Conservation (phyloP, 768 basidiomycete species). For the Serendipita indica region DNA sequence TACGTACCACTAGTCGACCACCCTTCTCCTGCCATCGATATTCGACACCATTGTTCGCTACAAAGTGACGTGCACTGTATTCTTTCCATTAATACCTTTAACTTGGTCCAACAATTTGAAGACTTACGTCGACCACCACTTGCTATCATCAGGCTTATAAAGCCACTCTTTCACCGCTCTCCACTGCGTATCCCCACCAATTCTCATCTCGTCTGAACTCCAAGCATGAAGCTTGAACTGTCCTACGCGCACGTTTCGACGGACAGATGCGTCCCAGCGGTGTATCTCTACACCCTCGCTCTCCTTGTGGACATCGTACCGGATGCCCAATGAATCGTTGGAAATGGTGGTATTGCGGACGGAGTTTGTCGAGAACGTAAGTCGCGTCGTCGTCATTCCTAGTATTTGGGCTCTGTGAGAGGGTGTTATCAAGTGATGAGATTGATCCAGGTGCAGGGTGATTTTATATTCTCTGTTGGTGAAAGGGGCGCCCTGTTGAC, state of each 20-base stretch:
- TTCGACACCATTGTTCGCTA: neutral
- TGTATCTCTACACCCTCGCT: neutral
- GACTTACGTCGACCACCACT: neutral
- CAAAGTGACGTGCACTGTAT: neutral
- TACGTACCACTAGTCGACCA: neutral
- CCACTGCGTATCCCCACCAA: neutral
- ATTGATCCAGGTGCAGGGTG: no score
- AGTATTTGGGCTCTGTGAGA: no score
- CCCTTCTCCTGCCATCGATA: neutral
- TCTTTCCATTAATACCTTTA: neutral
- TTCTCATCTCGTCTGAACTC: neutral
- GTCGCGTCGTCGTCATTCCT: neutral
- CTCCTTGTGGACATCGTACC: neutral
- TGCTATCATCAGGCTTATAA: neutral
- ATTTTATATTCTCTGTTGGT: no score
- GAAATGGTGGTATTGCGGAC: neutral
- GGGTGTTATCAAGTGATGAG: no score
- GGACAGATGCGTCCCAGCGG: neutral
- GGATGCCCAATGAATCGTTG: neutral
- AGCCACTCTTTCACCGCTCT: neutral
- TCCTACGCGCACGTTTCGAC: constrained; percentile 3
- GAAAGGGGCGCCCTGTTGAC: no score
- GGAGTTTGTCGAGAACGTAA: neutral
- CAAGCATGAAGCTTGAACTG: neutral
- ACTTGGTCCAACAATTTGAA: neutral